Base-by-base conservation (phyloP, 1,139 yeast species). In the Zygosaccharomyces sapae region DNA sequence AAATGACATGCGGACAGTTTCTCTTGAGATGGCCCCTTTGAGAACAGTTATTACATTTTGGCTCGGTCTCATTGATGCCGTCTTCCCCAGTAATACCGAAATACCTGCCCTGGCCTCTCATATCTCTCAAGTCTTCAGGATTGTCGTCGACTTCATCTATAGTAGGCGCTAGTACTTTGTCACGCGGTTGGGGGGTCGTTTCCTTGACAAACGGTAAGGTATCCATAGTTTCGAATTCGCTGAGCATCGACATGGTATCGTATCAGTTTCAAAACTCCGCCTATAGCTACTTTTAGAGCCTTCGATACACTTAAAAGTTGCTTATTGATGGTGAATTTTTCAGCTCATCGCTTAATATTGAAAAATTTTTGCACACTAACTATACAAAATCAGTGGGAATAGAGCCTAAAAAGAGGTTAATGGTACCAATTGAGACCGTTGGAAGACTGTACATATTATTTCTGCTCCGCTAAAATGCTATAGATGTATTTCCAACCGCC, bases 41-140 rank as follows among this genome's bases (percentile, higher is more conserved):
- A 53, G 87, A 92, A 62, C 97, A 89, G 65, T 86, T 87, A 33
- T 83, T 80, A 67, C 97, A 89, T 5, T 84, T 71, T 0, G 87
- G 88, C 4, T 81, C 86, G 8, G 66, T 73, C 57, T 57, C 75
- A 61, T 55, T 79, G 49, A 61, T 72, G 62, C 50, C 83, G 68
- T 53, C 72, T 51, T 50, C 73, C 50, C 80, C 86, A 0, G 73
- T 71, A 4, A 73, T 77, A 7, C 96, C 97, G 63, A 89, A 89
- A 58, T 89, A 89, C 44, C 97, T 72, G 0, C 96, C 96, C 53
- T 81, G 86, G 3, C 96, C 96, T 57, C 96, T 71, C 49, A 68
- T 54, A 25, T 57, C 49, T 43, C 71, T 50, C 46, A 85, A 71
- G 62, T 83, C 87, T 51, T 84, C 88, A 4, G 87, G 81, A 58